Base-by-base conservation (phyloP, 306 rosid genomes). In the Hippophae rhamnoides region DNA sequence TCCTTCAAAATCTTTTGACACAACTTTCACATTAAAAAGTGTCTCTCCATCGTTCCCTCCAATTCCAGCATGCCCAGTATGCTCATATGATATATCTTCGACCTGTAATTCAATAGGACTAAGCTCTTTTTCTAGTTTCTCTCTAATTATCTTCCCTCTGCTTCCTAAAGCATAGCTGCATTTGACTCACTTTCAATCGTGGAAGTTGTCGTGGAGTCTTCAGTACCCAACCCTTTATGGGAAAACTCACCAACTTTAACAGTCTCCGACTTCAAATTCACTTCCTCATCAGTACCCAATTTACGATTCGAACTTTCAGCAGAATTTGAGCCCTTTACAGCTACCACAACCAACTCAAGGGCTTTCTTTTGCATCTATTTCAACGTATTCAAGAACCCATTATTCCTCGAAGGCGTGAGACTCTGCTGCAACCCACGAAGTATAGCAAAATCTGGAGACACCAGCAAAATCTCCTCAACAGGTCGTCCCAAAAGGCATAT, bases 381-480 rank as follows among this genome's bases (percentile, higher is more conserved):
- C 74, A 93, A 74, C 97, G 88, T 88, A 70, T 93, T 93, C 80
- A 93, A 56, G 62, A 88, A 89, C 38, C 97, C 99, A 60, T 93
- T 93, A 61, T 93, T 93, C 75, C 99, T 82, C 1, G 97, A 88
- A 54, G 93, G 85, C 1, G 95, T 80, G 6, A 93, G 67, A 54
- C 90, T 89, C 90, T 93, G 97, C 70, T 93, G 95, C 47, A 93
- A 79, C 65, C 99, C 99, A 23, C 86, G 82, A 11, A 70, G 89
- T n/a, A 75, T 60, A 1, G 42, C 87, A 43, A 93, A 93, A 69
- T 93, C 97, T 6, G 99, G 95, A 0, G 90, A 77, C 42, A 93
- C 80, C 49, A 83, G 64, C 1, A 93, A 0, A 57, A 93, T 52
- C 63, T 93, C 95, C 1, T 68, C 60, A 0, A 82, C 94, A 2